Evolutionary conservation across 371 early-diverging fungal genomes (phyloP), one percentile per base, ranked within the genome.

Genomic region (Phascolomyces articulosus): DNA sequence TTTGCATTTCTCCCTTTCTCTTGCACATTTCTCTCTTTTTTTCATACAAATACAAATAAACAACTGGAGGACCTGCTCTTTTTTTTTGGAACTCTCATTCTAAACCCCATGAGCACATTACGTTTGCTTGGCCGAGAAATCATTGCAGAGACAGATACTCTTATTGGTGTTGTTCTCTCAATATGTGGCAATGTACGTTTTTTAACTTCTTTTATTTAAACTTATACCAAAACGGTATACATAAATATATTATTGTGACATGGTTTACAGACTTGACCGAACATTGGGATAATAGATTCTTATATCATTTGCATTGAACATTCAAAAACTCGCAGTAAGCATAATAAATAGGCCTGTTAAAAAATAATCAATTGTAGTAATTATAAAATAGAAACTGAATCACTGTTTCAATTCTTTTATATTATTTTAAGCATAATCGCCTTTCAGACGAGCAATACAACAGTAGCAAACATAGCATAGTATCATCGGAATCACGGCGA

Each of bases 261-360:
- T 34, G 34, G 11, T 34, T 2, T 34, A 34, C 11, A 34, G 11
- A n/a, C 44, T 44, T 44, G 44, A 44, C 44, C 0, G 28, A 41
- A 40, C 56, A 26, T 65, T 29, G 20, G 59, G 23, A 29, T 38
- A 16, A 20, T 62, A 67, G 68, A 47, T 67, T 41, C 63, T 67
- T 26, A 67, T 67, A 27, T 67, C 68, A 0, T 58, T 67, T 59
- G 68, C 65, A 7, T 55, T 68, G 49, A 63, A 68, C 55, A 63
- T 68, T 63, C 63, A 64, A 64, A 68, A 70, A 55, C 54, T 70
- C 7, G 70, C 70, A 47, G 70, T 70, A 65, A 62, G 62, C 31
- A n/a, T 20, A 0, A 56, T 13, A 38, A 13, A 26, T n/a, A n/a
- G n/a, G n/a, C n/a, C n/a, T n/a, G n/a, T n/a, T n/a, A n/a, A n/a